These are phyloP conservation scores for Kitagawia praeruptora DNA, from an alignment of 129 eudicot species.

Conservation along the genomic window DNA sequence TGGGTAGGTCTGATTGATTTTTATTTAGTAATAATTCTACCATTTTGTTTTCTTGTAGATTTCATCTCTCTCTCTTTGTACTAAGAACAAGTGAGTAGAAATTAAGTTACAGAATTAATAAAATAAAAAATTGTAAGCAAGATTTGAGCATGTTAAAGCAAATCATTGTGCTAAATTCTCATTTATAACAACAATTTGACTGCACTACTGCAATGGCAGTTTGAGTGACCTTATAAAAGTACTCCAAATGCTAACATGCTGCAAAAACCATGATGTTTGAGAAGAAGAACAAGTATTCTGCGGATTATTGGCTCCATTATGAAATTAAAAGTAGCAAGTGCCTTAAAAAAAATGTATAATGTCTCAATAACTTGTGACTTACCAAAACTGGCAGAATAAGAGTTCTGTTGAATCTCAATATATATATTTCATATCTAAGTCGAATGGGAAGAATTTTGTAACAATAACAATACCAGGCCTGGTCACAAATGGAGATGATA, in stretches of 20 bases:
- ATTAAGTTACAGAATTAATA: no score
- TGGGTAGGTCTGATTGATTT: no score
- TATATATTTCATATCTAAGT: not conserved
- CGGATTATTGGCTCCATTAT: not conserved
- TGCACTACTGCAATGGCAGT: not conserved
- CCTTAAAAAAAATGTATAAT: not conserved
- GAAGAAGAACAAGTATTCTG: not conserved
- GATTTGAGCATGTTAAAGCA: not conserved
- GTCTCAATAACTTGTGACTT: not conserved
- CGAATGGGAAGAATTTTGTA: not conserved
- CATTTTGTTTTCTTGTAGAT: no score
- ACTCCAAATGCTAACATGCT: not conserved
- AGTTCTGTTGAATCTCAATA: not conserved
- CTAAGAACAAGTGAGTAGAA: no score
- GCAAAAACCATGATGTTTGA: not conserved
- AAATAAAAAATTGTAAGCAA: not conserved
- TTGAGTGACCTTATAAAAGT: not conserved
- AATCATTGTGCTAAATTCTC: not conserved
- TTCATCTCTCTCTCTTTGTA: no score
- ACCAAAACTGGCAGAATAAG: not conserved
- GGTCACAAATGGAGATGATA: conserved; percentile 9
- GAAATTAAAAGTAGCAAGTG: not conserved
- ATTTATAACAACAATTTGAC: not conserved
- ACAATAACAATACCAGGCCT: conserved; percentile 8
- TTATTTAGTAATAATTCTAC: no score